These are phyloP conservation scores for Emmonsiellopsis sp. DNA, from an alignment of 2,329 filamentous ascomycete genomes.

Conservation along the genomic window DNA sequence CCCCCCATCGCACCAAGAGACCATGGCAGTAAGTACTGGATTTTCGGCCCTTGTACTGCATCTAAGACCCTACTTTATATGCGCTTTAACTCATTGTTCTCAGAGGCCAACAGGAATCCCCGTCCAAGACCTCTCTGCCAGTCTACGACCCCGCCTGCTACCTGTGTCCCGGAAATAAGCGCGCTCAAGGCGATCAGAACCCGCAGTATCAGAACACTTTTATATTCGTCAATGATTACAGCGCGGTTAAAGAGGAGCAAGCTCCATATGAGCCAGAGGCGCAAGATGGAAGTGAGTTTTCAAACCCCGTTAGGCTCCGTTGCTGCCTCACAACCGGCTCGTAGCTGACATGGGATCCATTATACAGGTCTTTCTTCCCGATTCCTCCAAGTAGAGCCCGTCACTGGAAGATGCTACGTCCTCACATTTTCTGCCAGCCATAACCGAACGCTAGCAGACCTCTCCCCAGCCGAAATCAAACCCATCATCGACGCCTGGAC, in stretches of 20 bases:
- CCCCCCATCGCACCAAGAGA: slow-evolving; percentile 89
- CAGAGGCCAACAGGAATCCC: slow-evolving; percentile 69
- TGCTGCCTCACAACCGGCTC: neutral
- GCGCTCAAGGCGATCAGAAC: slow-evolving; percentile 78
- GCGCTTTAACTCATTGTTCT: slow-evolving; percentile 5
- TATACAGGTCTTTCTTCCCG: slow-evolving; percentile 58
- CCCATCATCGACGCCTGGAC: slow-evolving; percentile 88
- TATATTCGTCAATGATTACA: slow-evolving; percentile 95
- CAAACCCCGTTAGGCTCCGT: neutral
- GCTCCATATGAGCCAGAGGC: slow-evolving; percentile 58
- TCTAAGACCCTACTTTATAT: neutral
- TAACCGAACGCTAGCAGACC: slow-evolving; percentile 86
- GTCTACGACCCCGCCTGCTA: slow-evolving; percentile 89
- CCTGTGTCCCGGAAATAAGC: slow-evolving; percentile 82
- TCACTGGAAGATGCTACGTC: slow-evolving; percentile 94
- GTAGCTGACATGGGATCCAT: neutral
- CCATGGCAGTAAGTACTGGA: slow-evolving; percentile 88
- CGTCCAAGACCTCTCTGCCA: slow-evolving; percentile 60
- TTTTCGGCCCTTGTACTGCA: neutral
- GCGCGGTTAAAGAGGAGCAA: slow-evolving; percentile 90
- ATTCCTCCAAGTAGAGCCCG: slow-evolving; percentile 72
- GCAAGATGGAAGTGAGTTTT: slow-evolving; percentile 40
- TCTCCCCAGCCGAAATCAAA: slow-evolving; percentile 65
- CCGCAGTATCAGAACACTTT: slow-evolving; percentile 81
- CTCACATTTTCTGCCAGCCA: slow-evolving; percentile 88